Base-by-base conservation (phyloP, 148 eudicot genomes). In the Rhododendron griersonianum region DNA sequence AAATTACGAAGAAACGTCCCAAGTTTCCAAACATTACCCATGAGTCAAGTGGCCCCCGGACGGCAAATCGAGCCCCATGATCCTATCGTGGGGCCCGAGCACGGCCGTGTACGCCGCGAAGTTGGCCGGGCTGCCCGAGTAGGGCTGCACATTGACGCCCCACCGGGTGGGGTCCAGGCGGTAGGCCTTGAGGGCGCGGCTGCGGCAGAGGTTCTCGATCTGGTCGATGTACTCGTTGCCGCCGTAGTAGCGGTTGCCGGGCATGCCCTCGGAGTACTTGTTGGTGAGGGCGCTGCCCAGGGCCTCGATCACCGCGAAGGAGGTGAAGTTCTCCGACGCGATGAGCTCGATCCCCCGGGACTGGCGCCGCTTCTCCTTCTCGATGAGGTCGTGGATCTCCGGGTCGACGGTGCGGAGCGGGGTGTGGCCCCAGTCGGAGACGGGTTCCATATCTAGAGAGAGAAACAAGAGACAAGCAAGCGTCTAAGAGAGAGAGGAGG, bases 191-290 rank as follows among this genome's bases (percentile, higher is more conserved):
- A 96, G 89, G 0, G 99, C 98, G 3, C 61, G 21, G 61, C 61
- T 55, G 0, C 94, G 86, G n/a, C 95, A 94, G 5, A 96, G 91
- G 78, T 95, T 95, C 77, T 95, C 98, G 83, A 94, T 95, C 83
- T 92, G 81, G 86, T 96, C 96, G 76, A 96, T 96, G 86, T 69
- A 93, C 78, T 96, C 98, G 74, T 95, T 95, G 1, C 98, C 98
- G 2, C 98, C 98, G 78, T 96, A 96, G 86, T 96, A 96, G 0
- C 99, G 91, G 83, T 93, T 93, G 0, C 98, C 99, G 2, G 99
- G 99, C 90, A 95, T 93, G 78, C 99, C 99, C 85, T 96, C 98
- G 11, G 97, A 95, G 93, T 96, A 96, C 78, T 96, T 96, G 93
- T 96, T 96, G 63, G 99, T 96, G 13, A 96, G 87, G 10, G 98